A percentile compares a stretch with the other conserved stretches of the same genome.
Evolutionary conservation across 192 early-diverging fungal genomes (phyloP).

Genomic region (Linnemannia elongata): DNA sequence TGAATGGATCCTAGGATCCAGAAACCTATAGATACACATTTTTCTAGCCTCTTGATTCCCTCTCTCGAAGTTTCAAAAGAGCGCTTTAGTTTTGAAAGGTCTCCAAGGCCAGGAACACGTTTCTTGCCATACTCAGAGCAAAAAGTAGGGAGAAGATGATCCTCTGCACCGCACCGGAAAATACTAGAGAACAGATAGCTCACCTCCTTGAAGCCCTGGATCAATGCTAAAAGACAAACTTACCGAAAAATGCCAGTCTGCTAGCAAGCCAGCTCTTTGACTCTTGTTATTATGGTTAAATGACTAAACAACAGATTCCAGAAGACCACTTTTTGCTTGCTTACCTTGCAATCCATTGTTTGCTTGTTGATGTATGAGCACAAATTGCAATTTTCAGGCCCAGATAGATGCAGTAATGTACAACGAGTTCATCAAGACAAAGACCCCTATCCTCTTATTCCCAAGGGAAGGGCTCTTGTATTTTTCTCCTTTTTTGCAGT

Average conservation of each 20-base stretch:
- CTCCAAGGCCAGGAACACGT: no score
- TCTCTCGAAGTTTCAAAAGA: constrained; percentile 7
- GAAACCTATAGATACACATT: background rate
- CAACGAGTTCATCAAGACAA: background rate
- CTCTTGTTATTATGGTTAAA: background rate
- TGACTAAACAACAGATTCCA: background rate
- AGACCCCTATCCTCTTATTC: background rate
- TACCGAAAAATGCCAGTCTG: background rate
- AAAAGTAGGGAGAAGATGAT: no score
- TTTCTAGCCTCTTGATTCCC: no score
- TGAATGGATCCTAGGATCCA: background rate
- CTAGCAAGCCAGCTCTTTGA: background rate
- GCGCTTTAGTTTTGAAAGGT: background rate
- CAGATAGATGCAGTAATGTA: background rate
- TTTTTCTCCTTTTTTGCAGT: background rate
- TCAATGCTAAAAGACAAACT: no score
- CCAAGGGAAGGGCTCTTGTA: background rate
- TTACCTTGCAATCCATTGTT: background rate
- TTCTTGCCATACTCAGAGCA: no score
- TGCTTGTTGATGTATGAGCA: background rate
- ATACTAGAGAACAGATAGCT: no score
- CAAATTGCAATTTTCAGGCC: background rate
- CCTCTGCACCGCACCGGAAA: no score
- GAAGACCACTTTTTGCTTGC: background rate
- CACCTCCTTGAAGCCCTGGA: no score